phyloP scores from a whole-genome alignment of 1,139 yeast species.

The Candida labiduridarum region DNA sequence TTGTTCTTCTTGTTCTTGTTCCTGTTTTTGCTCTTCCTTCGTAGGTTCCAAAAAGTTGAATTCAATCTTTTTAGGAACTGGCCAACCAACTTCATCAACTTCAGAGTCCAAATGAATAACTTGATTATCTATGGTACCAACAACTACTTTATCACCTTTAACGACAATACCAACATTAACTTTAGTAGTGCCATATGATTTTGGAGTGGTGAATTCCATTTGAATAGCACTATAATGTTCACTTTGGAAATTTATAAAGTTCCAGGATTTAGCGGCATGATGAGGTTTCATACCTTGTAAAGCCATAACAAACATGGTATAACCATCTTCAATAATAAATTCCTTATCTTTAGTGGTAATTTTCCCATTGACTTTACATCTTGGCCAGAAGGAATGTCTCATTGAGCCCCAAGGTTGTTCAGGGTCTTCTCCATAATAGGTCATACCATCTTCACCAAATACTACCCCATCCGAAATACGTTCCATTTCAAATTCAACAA shows the following conservation, averaged over 20 bases:
- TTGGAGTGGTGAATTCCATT: constrained; percentile 97
- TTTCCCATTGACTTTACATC: constrained; percentile 71
- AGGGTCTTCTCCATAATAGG: constrained; percentile 81
- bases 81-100: constrained; percentile 84
- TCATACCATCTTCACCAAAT: constrained; percentile 85
- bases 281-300: constrained; percentile 99
- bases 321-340: constrained; percentile 48
- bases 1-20: background rate
- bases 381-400: constrained; percentile 97
- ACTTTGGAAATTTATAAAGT: constrained; percentile 88
- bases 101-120: constrained; percentile 61
- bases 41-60: constrained; percentile 53
- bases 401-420: constrained; percentile 94
- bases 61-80: constrained; percentile 70
- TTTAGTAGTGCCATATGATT: constrained; percentile 78
- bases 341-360: constrained; percentile 36
- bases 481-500: constrained; percentile 66
- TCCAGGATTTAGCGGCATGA: constrained; percentile 98
- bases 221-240: constrained; percentile 71
- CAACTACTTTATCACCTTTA: constrained; percentile 61
- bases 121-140: constrained; percentile 68
- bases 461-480: constrained; percentile 80
- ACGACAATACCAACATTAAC: constrained; percentile 81
- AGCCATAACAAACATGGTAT: constrained; percentile 94
- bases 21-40: constrained; percentile 7